Conservation (phyloP, 73 alveolate species). For the Stentor coeruleus region DNA sequence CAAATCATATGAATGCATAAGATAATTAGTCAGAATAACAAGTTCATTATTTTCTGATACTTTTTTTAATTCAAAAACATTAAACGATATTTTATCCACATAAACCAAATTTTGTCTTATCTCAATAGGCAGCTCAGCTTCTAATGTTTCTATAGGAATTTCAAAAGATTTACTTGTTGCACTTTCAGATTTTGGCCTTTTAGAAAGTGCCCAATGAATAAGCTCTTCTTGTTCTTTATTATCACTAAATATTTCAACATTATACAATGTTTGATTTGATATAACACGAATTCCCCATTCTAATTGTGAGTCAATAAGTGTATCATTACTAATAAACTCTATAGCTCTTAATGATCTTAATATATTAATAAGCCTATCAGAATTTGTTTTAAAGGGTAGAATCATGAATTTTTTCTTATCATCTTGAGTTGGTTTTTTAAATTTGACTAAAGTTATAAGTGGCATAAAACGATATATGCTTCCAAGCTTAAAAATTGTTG, state of each 20-base stretch:
- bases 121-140: not conserved
- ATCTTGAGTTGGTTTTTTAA: no score
- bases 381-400: not conserved
- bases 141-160: not conserved
- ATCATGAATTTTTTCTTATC: no score
- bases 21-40: not conserved
- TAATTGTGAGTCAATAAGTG: not conserved
- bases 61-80: not conserved
- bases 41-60: not conserved
- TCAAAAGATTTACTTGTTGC: not conserved
- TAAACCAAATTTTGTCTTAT: not conserved
- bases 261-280: not conserved
- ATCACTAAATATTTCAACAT: not conserved
- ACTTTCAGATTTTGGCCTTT: not conserved
- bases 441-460: not conserved
- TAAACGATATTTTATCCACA: no score
- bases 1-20: not conserved
- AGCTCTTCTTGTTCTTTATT: not conserved
- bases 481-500: not conserved
- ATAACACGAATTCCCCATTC: not conserved
- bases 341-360: not conserved
- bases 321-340: not conserved
- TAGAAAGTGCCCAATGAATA: not conserved
- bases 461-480: not conserved
- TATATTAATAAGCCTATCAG: not conserved